A percentile compares a stretch with the other conserved stretches of the same genome.
Conservation (phyloP, 78 protist genomes). For the Monosiga brevicollis region DNA sequence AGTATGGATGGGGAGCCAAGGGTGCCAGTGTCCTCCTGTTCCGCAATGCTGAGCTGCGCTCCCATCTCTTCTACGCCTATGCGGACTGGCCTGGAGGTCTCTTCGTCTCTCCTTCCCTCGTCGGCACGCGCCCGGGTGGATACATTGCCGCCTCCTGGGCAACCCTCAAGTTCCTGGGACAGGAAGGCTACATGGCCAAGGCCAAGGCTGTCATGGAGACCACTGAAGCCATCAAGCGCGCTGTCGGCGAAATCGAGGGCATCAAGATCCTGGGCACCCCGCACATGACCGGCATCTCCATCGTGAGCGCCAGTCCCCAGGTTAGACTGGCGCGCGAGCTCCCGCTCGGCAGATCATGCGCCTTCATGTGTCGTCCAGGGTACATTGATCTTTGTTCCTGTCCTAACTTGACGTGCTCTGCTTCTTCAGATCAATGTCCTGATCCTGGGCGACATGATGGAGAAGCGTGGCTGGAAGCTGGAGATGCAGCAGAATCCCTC, state of each 20-base stretch:
- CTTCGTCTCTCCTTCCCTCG: conserved; percentile 38
- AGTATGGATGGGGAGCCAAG: conserved; percentile 49
- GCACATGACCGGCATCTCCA: neutral
- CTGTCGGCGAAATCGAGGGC: neutral
- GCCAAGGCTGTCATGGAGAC: neutral
- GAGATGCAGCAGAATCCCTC: conserved; percentile 7
- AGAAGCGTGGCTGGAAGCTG: neutral
- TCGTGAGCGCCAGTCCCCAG: neutral
- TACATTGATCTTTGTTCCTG: no score
- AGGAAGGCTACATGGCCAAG: conserved; percentile 18
- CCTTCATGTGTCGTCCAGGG: no score
- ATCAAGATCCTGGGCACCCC: conserved; percentile 9
- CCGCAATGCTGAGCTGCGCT: neutral
- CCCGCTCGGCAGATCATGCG: no score
- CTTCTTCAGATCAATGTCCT: neutral
- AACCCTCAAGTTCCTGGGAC: conserved; percentile 17
- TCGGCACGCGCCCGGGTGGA: conserved; percentile 40
- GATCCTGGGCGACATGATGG: conserved; percentile 4
- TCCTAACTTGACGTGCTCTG: no score
- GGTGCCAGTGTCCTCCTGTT: conserved; percentile 29
- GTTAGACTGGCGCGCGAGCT: no score
- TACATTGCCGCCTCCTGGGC: conserved; percentile 22
- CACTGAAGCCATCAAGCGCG: neutral
- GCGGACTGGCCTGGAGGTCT: conserved; percentile 50
- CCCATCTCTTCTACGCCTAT: conserved; percentile 10